Evolutionary conservation across 805 yeast species (phyloP), one percentile per base, ranked within the genome.

Genomic region (Tetrapisispora namnaoensis): DNA sequence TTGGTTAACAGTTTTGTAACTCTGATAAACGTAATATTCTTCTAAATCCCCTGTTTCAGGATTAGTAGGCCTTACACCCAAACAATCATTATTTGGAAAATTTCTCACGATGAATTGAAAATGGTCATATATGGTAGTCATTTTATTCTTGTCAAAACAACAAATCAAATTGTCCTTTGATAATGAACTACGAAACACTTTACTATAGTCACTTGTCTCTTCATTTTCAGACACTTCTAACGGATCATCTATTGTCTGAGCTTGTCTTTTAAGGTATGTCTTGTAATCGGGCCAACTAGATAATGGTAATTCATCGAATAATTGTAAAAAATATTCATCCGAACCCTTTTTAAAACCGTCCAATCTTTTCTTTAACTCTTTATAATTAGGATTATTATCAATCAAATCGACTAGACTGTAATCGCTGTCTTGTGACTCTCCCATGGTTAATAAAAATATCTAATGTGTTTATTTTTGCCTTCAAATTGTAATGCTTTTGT

Each of bases 101-200:
- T 58, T 49, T n/a, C 59, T 57, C 1, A 63, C 71, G 1, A 78
- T 57, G 46, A 69, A 67, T 50, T 69, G 66, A 61, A 79, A 77
- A 46, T 75, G 60, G 20, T 69, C 70, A 55, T 70, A 67, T 41
- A 70, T 67, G 0, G 83, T 79, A 49, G 60, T 56, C 47, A 80
- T 61, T 1, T 66, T 57, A 6, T 35, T 40, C 1, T 76, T 73
- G 51, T 75, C 75, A n/a, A 77, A 49, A 41, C 66, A 52, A 14
- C 67, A 63, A 21, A 75, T 65, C 17, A 66, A 57, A 14, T 57
- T 55, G 24, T 64, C 68, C 17, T 66, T 61, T 6, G 68, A 53
- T 14, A 64, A 55, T 13, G 63, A 61, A 55, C 71, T 78, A 48
- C 87, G 66, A 58, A 72, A 82, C 9, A 76, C 60, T 1, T 77